Evolutionary conservation across 2,329 filamentous ascomycete species (phyloP).

Genomic region (Colletotrichum sp.): DNA sequence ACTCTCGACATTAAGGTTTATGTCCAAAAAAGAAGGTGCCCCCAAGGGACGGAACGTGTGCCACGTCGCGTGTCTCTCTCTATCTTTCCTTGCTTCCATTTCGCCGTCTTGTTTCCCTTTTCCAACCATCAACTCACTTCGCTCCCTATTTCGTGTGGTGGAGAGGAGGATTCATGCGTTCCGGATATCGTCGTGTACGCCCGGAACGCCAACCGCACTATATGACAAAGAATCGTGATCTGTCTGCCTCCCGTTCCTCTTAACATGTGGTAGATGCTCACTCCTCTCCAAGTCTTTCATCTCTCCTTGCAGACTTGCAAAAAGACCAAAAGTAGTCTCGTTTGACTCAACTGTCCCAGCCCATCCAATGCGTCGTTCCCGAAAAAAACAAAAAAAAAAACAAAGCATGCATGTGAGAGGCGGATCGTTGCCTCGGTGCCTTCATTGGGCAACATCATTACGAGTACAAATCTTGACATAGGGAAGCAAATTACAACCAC

Average conservation of each 20-base stretch:
- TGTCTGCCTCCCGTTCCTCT: background rate
- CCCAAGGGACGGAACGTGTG: background rate
- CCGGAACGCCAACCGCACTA: conserved; percentile 1
- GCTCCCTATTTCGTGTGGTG: background rate
- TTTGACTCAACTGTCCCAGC: background rate
- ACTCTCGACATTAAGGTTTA: background rate
- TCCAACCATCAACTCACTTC: background rate
- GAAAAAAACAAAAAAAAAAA: background rate
- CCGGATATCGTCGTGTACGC: conserved; percentile 15
- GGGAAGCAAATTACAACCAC: background rate
- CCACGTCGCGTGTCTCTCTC: background rate
- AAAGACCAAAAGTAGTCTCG: background rate
- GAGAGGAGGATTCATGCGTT: background rate
- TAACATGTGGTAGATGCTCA: background rate
- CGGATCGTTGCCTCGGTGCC: background rate
- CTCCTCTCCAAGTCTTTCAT: background rate
- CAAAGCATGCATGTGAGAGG: background rate
- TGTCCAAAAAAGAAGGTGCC: background rate
- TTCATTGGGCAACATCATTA: background rate
- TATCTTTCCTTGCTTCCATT: background rate
- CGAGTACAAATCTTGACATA: background rate
- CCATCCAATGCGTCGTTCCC: background rate
- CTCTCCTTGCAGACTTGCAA: background rate
- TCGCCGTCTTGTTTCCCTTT: background rate
- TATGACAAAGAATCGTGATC: background rate